A percentile compares a stretch with the other conserved stretches of the same genome.
Evolutionary conservation across 2,329 filamentous ascomycete species (phyloP).

Genomic region (Lecanoromycetidae sp.): DNA sequence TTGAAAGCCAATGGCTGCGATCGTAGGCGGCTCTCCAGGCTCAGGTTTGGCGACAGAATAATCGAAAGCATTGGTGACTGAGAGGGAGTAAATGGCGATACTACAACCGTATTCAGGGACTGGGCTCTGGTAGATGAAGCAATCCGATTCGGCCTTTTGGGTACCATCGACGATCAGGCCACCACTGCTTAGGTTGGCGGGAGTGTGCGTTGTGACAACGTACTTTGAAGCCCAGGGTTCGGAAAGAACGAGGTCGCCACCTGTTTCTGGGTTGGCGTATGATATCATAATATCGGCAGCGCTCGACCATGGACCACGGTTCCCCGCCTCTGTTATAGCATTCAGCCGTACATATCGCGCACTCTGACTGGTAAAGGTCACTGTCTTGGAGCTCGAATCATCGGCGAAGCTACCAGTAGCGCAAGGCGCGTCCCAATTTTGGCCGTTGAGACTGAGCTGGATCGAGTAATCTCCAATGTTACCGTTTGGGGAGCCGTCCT

Average conservation of each 20-base stretch:
- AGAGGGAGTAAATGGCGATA: background rate
- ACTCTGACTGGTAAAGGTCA: slow-evolving; percentile 25
- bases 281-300: slow-evolving; percentile 26
- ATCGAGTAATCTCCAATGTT: no score
- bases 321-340: slow-evolving; percentile 22
- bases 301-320: slow-evolving; percentile 24
- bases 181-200: background rate
- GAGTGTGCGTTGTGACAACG: background rate
- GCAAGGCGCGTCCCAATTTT: no score
- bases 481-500: no score
- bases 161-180: background rate
- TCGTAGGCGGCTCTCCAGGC: background rate
- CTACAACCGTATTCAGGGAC: background rate
- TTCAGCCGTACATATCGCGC: slow-evolving; percentile 24
- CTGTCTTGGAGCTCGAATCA: slow-evolving; percentile 20
- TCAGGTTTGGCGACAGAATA: no score
- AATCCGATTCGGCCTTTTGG: background rate
- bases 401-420: background rate
- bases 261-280: background rate
- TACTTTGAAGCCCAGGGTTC: background rate
- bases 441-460: no score
- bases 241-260: background rate
- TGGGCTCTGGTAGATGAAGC: background rate
- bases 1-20: background rate
- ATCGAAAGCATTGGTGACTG: background rate